Evolutionary conservation across 164 flowering plant species (phyloP).

Genomic region (Liquidambar formosana): DNA sequence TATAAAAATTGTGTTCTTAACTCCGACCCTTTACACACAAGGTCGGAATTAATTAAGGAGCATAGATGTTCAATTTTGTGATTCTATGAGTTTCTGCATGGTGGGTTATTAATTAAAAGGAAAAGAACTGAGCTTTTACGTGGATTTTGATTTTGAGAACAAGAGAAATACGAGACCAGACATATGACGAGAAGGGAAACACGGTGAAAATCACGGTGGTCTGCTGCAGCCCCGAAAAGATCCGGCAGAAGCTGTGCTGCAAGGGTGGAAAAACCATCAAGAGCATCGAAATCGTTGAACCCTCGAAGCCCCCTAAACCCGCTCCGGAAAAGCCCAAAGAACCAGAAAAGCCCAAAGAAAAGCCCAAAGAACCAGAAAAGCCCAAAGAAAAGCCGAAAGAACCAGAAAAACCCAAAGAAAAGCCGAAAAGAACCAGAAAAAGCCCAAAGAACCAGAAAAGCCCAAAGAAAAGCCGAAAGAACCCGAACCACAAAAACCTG

Average conservation of each 20-base stretch:
- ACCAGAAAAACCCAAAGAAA: too few species aligned
- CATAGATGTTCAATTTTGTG: neutral
- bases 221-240: constrained; percentile 54
- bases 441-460: neutral
- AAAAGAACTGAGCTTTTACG: neutral
- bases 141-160: constrained; percentile 18
- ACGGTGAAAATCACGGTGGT: constrained; percentile 50
- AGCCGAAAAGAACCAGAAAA: too few species aligned
- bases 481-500: too few species aligned
- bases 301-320: constrained; percentile 9
- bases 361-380: too few species aligned
- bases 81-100: neutral
- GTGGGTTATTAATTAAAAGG: neutral
- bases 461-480: too few species aligned
- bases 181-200: constrained; percentile 50
- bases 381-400: too few species aligned
- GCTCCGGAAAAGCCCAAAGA: too few species aligned
- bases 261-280: constrained; percentile 49
- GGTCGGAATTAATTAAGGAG: too few species aligned
- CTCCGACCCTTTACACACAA: too few species aligned
- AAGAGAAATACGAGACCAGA: constrained; percentile 63
- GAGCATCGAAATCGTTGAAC: constrained; percentile 48
- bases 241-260: constrained; percentile 47
- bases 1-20: too few species aligned
- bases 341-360: too few species aligned